Conservation (phyloP, 129 eudicot species). For the Chrysanthemum lavandulifolium region DNA sequence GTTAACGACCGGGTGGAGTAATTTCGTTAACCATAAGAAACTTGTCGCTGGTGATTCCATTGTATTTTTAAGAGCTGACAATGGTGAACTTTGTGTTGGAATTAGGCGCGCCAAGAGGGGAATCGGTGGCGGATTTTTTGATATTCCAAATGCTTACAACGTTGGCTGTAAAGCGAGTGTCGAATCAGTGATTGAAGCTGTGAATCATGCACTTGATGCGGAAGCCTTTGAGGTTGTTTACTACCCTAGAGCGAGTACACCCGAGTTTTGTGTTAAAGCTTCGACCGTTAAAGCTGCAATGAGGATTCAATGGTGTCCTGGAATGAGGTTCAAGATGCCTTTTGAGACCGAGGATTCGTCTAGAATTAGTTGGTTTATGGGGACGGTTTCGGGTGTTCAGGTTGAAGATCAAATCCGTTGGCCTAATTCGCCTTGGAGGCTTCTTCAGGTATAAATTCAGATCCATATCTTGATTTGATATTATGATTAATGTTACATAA, state of each 20-base stretch:
- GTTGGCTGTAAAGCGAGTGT: constrained; percentile 38
- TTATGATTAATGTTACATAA: not conserved
- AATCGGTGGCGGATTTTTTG: constrained; percentile 47
- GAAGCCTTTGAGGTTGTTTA: constrained; percentile 71
- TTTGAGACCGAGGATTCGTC: constrained; percentile 93
- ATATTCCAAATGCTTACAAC: constrained; percentile 6
- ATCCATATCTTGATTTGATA: not conserved
- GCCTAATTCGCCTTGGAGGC: constrained; percentile 96
- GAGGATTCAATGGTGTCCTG: constrained; percentile 75
- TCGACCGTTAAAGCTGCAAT: constrained; percentile 59
- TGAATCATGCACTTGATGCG: constrained; percentile 53
- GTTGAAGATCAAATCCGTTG: constrained; percentile 69
- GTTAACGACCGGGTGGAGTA: constrained; percentile 90
- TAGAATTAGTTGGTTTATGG: constrained; percentile 95
- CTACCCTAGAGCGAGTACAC: constrained; percentile 81
- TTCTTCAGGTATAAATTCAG: constrained; percentile 62
- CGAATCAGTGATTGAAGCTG: constrained; percentile 63
- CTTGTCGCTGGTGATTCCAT: constrained; percentile 87
- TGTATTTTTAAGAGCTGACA: constrained; percentile 69
- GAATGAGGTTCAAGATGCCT: constrained; percentile 95
- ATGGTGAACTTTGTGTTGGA: constrained; percentile 79
- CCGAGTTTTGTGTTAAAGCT: constrained; percentile 85
- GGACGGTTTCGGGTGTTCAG: constrained; percentile 71
- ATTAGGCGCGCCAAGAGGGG: constrained; percentile 73
- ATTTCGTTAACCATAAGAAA: constrained; percentile 79